Evolutionary conservation across 2,329 filamentous ascomycete genomes (phyloP), one percentile per base, ranked within the genome.

Genomic region (Aquanectria penicillioides): DNA sequence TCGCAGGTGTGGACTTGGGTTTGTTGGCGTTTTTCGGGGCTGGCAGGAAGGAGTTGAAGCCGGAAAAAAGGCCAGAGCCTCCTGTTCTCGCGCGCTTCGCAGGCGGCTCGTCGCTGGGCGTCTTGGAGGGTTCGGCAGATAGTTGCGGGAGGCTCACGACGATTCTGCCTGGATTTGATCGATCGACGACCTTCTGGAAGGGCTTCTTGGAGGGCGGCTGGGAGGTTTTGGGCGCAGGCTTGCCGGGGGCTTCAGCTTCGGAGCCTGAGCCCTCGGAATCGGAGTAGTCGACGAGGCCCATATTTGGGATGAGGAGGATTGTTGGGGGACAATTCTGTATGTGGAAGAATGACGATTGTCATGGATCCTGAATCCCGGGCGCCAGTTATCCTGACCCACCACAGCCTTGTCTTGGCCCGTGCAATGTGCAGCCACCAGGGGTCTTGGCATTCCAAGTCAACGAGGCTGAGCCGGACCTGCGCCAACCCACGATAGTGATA

Each of bases 1-100:
- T 78, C 73, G 48, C 74, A 59, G 71, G 74, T 63, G 59, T 15
- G 29, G 60, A 49, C 44, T 53, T 72, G 11, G 76, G 69, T 47
- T 75, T 73, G 13, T 74, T 77, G 13, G 77, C 70, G 61, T 84
- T 83, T 73, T 97, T 98, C 4, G 94, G 94, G 22, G 94, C 83
- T 3, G 94, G 94, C 17, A 98, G 83, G 66, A 97, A 87, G 2
- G 93, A 89, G 73, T 94, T 95, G 80, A 97, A 95, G 3, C 89
- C 91, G 48, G 90, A 85, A 69, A 97, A 94, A 5, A 85, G 83
- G 23, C 88, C 87, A 4, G 84, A 84, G 7, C 76, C 70, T 4
- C 68, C 69, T 2, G 85, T 86, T 46, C 87, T 87, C 15, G 85
- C 82, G 59, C 89, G 88, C 73, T 97, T 97, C 1, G 89, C 82